Evolutionary conservation across 2,329 filamentous ascomycete species (phyloP).

Genomic region (Pestalotiopsis sp.): DNA sequence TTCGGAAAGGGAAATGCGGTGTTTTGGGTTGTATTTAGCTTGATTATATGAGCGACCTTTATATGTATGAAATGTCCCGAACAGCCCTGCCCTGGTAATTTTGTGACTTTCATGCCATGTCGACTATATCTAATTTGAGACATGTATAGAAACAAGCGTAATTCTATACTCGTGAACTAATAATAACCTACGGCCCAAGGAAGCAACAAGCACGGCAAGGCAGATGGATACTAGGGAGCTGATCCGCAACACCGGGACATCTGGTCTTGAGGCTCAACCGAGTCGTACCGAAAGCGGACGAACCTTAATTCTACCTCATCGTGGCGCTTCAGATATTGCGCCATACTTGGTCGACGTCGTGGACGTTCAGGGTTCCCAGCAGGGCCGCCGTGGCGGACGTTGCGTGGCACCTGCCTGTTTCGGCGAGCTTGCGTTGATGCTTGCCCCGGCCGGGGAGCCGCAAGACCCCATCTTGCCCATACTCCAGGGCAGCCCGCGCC

Average conservation of each 20-base stretch:
- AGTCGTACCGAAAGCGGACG: neutral
- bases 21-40: slow-evolving; percentile 23
- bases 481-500: neutral
- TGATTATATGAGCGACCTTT: slow-evolving; percentile 15
- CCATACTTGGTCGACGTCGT: neutral
- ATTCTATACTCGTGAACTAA: neutral
- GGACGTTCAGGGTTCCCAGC: neutral
- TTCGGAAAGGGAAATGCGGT: slow-evolving; percentile 18
- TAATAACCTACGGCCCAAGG: neutral
- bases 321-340: neutral
- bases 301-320: slow-evolving; percentile 12
- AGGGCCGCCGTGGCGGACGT: neutral
- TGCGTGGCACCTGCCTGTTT: slow-evolving; percentile 13
- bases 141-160: neutral
- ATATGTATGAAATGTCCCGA: neutral
- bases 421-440: neutral
- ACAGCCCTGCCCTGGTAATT: neutral
- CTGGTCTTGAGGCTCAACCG: neutral
- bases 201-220: neutral
- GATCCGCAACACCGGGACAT: neutral
- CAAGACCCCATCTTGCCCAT: neutral
- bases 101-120: neutral
- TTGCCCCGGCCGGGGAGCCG: neutral
- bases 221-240: neutral
- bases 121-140: neutral